Conservation (phyloP, 2,329 filamentous ascomycete species). For the Botrytis hyacinthi region DNA sequence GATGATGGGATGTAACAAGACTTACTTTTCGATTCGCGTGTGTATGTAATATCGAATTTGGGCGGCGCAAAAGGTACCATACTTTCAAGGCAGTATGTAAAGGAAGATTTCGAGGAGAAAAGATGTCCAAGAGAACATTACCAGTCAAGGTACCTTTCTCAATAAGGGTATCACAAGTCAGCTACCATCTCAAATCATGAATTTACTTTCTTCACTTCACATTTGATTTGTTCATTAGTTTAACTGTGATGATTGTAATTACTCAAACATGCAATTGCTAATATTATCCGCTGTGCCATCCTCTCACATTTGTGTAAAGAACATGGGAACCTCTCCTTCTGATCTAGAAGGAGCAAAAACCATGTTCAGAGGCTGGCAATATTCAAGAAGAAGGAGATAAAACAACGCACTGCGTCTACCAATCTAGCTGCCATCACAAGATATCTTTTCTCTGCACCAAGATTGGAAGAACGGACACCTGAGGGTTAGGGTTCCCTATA, state of each 20-base stretch:
- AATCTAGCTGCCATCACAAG: not conserved
- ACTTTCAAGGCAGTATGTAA: not conserved
- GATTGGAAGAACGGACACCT: not conserved
- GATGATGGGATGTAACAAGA: slow-evolving; percentile 11
- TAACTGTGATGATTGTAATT: not conserved
- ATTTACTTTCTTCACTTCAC: not conserved
- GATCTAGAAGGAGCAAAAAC: not conserved
- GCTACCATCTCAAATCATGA: not conserved
- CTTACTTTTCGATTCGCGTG: slow-evolving; percentile 10
- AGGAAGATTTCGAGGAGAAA: not conserved
- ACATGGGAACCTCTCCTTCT: not conserved
- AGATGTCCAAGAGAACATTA: not conserved
- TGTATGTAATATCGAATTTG: slow-evolving; percentile 8
- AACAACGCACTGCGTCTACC: not conserved
- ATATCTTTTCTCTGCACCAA: not conserved
- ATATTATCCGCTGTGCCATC: not conserved
- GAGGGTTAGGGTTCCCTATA: not conserved
- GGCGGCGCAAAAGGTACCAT: slow-evolving; percentile 5
- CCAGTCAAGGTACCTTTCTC: not conserved
- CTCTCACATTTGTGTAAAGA: not conserved
- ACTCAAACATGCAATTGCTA: not conserved
- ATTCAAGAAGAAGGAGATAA: not conserved
- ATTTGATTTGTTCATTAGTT: not conserved
- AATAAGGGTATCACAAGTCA: not conserved
- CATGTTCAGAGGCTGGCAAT: not conserved